Percentiles rank a stretch among this genome's conserved stretches.
Evolutionary conservation across 2,329 filamentous ascomycete species (phyloP).

Genomic region (Cordyceps farinosa): DNA sequence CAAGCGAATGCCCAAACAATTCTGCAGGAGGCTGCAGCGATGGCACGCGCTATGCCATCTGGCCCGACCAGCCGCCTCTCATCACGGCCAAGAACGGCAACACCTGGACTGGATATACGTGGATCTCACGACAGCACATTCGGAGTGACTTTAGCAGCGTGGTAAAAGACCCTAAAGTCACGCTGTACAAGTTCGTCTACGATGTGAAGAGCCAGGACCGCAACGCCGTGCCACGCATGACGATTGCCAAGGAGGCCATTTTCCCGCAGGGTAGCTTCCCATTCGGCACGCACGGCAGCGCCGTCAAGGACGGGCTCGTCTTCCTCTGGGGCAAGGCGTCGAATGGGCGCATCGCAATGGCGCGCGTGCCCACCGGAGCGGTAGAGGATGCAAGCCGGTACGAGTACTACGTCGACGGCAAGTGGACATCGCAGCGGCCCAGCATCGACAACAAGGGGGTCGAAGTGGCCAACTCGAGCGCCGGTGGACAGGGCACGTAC

Average conservation of each 20-base stretch:
- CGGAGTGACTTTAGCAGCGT: slow-evolving; percentile 15
- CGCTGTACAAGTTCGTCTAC: slow-evolving; percentile 16
- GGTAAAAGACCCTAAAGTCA: slow-evolving; percentile 13
- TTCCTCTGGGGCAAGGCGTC: slow-evolving; percentile 23
- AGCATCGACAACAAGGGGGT: slow-evolving; percentile 17
- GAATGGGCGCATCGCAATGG: slow-evolving; percentile 20
- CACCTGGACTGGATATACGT: slow-evolving; percentile 15
- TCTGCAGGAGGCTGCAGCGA: slow-evolving; percentile 10
- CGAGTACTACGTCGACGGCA: slow-evolving; percentile 22
- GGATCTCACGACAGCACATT: slow-evolving; percentile 15
- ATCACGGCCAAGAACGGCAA: slow-evolving; percentile 10
- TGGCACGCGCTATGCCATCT: slow-evolving; percentile 15
- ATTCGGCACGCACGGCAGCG: slow-evolving; percentile 20
- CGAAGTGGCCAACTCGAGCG: slow-evolving; percentile 22
- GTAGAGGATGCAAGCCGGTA: slow-evolving; percentile 23
- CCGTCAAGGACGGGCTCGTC: slow-evolving; percentile 20
- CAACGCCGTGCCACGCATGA: slow-evolving; percentile 13
- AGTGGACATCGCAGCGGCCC: slow-evolving; percentile 21
- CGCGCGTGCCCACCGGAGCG: slow-evolving; percentile 19
- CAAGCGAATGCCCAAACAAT: slow-evolving; percentile 4
- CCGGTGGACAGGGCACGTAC: slow-evolving; percentile 25
- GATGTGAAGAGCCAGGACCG: slow-evolving; percentile 14
- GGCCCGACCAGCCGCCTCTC: slow-evolving; percentile 14
- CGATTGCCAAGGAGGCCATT: slow-evolving; percentile 18
- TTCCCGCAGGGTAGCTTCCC: slow-evolving; percentile 13